These are phyloP conservation scores for Yamadazyma scolyti DNA, from an alignment of 805 yeast species.

Conservation along the genomic window DNA sequence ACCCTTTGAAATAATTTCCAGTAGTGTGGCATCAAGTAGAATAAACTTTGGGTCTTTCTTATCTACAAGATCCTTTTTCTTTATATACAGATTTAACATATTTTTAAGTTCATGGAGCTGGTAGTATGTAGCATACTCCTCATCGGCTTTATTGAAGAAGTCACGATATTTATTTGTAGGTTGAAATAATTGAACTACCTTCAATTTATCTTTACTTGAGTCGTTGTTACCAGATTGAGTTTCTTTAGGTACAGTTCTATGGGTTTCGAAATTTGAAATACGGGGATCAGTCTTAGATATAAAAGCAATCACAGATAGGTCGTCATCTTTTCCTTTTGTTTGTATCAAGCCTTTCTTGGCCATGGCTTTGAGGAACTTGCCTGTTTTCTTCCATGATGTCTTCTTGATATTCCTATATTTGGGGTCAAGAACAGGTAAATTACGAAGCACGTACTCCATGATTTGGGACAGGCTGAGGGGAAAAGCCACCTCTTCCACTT, in stretches of 20 bases:
- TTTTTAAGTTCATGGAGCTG: conserved; percentile 52
- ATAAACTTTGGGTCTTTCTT: conserved; percentile 55
- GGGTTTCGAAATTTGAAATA: conserved; percentile 62
- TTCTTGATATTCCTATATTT: conserved; percentile 61
- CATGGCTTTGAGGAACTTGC: conserved; percentile 82
- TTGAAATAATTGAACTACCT: conserved; percentile 46
- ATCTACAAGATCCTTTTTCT: conserved; percentile 47
- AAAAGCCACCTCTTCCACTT: conserved; percentile 48
- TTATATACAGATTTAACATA: conserved; percentile 55
- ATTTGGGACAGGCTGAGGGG: conserved; percentile 76
- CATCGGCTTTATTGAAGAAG: conserved; percentile 42
- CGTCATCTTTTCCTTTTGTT: conserved; percentile 83
- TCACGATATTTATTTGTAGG: conserved; percentile 49
- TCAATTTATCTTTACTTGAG: conserved; percentile 22
- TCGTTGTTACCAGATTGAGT: conserved; percentile 9
- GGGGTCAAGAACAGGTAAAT: conserved; percentile 66
- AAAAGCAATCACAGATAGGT: conserved; percentile 52
- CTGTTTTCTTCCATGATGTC: conserved; percentile 85
- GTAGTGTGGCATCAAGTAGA: conserved; percentile 50
- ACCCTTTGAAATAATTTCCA: conserved; percentile 33
- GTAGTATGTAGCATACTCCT: conserved; percentile 41
- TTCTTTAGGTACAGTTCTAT: conserved; percentile 31
- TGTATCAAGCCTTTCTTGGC: conserved; percentile 70
- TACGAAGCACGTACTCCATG: conserved; percentile 63
- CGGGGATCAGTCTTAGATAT: conserved; percentile 45